A percentile compares a stretch with the other conserved stretches of the same genome.
phyloP scores from a whole-genome alignment of 306 rosid species.

The Prunus kanzakura region DNA sequence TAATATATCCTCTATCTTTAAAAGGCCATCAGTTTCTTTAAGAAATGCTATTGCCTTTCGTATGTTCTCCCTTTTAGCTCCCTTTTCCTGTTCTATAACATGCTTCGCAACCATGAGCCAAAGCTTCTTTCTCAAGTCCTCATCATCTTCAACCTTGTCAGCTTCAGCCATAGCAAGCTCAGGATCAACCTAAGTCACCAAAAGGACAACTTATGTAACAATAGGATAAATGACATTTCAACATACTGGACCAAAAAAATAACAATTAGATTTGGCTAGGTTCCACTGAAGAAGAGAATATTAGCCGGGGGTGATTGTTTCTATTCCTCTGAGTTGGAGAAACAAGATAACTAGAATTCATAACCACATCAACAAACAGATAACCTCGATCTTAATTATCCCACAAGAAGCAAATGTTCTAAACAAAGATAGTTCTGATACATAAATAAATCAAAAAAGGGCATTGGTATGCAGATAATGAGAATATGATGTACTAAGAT shows the following conservation, averaged over 20 bases:
- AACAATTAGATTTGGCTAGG: neutral
- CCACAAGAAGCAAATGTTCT: neutral
- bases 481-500: neutral
- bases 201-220: conserved; percentile 16
- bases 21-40: conserved; percentile 93
- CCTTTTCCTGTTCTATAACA: conserved; percentile 92
- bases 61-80: conserved; percentile 95
- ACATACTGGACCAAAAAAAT: neutral
- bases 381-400: neutral
- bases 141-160: conserved; percentile 97
- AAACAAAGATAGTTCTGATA: neutral
- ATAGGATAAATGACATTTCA: neutral
- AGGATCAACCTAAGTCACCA: conserved; percentile 74
- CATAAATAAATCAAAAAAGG: neutral
- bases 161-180: conserved; percentile 99
- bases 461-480: neutral
- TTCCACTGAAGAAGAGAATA: conserved; percentile 4
- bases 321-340: conserved; percentile 11
- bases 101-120: conserved; percentile 99
- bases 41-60: conserved; percentile 98
- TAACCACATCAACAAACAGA: neutral
- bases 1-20: conserved; percentile 91
- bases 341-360: neutral
- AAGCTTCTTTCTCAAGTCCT: conserved; percentile 96
- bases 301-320: conserved; percentile 14